phyloP scores from a whole-genome alignment of 2,329 filamentous ascomycete species.

The Fusarium floridanum region DNA sequence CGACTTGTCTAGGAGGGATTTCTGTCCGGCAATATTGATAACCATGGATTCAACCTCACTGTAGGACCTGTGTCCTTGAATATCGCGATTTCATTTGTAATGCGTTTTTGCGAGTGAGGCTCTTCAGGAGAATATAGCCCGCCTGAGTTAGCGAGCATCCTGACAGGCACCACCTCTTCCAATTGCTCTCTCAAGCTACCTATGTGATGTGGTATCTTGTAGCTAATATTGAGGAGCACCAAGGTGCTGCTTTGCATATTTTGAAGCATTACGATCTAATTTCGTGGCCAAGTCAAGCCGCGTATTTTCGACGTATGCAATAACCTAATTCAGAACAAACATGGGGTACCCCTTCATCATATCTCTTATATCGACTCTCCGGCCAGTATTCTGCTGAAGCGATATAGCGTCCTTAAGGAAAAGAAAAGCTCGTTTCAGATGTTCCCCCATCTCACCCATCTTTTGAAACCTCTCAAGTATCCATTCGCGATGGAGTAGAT shows the following conservation, averaged over 20 bases:
- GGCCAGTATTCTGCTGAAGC: background rate
- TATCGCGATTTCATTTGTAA: background rate
- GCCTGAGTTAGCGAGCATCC: background rate
- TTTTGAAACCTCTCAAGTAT: slow-evolving; percentile 48
- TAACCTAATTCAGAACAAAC: background rate
- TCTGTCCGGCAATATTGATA: background rate
- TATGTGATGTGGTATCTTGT: background rate
- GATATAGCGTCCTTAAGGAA: background rate
- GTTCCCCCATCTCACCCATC: slow-evolving; percentile 48
- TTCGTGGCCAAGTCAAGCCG: too few relatives aligned
- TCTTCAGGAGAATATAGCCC: background rate
- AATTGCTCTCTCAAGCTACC: too few relatives aligned
- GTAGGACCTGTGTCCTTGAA: background rate
- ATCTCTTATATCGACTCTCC: background rate
- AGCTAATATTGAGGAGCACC: background rate
- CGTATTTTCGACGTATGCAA: background rate
- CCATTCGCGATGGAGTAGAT: slow-evolving; percentile 50
- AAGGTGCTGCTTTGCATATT: background rate
- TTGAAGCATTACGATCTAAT: background rate
- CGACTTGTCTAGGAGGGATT: background rate
- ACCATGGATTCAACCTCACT: background rate
- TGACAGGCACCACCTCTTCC: background rate
- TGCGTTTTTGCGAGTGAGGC: background rate
- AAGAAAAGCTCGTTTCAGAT: slow-evolving; percentile 29
- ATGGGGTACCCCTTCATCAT: background rate